phyloP scores from a whole-genome alignment of 345 rosid genomes.

The Angophora floribunda region DNA sequence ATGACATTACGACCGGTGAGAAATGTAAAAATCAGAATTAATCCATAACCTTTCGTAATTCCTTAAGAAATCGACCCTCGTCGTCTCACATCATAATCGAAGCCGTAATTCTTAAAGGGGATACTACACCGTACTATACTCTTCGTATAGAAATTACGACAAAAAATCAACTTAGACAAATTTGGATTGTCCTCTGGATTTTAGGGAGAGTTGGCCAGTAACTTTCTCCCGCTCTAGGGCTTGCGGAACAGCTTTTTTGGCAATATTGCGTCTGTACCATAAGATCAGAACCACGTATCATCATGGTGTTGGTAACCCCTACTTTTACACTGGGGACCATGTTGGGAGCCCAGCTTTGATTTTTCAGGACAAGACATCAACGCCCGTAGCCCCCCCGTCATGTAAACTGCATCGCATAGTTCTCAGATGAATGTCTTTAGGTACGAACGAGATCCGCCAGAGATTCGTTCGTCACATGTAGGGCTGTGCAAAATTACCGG shows the following conservation, averaged over 20 bases:
- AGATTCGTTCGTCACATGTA: no score
- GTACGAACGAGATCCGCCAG: not conserved
- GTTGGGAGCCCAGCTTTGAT: not conserved
- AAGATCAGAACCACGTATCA: not conserved
- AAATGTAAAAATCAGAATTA: not conserved
- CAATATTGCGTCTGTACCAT: not conserved
- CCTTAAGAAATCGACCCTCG: not conserved
- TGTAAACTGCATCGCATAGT: not conserved
- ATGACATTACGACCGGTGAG: not conserved
- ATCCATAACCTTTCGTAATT: fast-evolving
- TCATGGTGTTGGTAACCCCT: not conserved
- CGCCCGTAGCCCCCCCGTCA: not conserved
- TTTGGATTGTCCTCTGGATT: no score
- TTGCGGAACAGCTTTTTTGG: no score
- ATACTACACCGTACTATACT: not conserved
- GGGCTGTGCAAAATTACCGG: no score
- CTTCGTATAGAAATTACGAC: not conserved
- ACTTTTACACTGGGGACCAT: not conserved
- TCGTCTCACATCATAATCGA: not conserved
- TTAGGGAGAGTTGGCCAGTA: no score
- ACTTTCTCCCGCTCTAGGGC: no score
- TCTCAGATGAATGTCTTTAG: not conserved
- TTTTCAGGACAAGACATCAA: not conserved
- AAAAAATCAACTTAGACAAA: not conserved
- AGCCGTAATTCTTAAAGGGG: not conserved